Base-by-base conservation (phyloP, 495 filamentous ascomycete genomes). In the Penicillium canariense region DNA sequence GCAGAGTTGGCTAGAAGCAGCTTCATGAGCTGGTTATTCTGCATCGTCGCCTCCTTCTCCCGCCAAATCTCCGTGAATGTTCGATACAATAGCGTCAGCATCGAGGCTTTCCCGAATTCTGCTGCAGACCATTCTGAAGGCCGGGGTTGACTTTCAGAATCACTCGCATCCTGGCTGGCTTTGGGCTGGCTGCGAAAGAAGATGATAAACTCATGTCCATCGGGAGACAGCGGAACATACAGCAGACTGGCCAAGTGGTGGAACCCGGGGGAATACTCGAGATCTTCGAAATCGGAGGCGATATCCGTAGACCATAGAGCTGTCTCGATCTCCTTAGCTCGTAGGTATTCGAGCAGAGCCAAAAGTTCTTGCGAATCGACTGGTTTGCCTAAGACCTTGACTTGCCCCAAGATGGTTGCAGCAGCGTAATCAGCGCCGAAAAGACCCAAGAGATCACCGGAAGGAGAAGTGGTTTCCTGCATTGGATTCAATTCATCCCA, bases 61-160 rank as follows among this genome's bases (percentile, higher is more conserved):
- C 89, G 77, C 91, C 91, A 96, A 11, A 94, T 89, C 61, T 91
- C 86, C 45, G 88, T 89, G 64, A 91, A 89, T 61, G 85, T 87
- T 54, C 89, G 88, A 56, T 96, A 96, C 3, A 96, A 86, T 30
- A 95, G 66, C 59, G 91, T 94, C 10, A 96, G 72, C 0, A 94
- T 87, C 1, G 90, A 88, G 1, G 91, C 90, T 6, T 89, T 95
- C 61, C 94, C 90, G 14, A 92, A 69, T 40, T 86, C 71, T 20
- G 68, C 55, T 6, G 71, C 66, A 0, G 71, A 70, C 81, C 73
- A 77, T 17, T 59, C 61, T n/a, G 20, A 18, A 11, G 47, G 31
- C 2, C 34, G 36, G 10, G 30, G 55, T 50, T 2, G 38, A 23
- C 14, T 20, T 47, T 11, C 7, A 20, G 2, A 27, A 5, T 35